Evolutionary conservation across 352 stramenopile genomes (phyloP), one percentile per base, ranked within the genome.

Genomic region (Phytophthora crassamura): DNA sequence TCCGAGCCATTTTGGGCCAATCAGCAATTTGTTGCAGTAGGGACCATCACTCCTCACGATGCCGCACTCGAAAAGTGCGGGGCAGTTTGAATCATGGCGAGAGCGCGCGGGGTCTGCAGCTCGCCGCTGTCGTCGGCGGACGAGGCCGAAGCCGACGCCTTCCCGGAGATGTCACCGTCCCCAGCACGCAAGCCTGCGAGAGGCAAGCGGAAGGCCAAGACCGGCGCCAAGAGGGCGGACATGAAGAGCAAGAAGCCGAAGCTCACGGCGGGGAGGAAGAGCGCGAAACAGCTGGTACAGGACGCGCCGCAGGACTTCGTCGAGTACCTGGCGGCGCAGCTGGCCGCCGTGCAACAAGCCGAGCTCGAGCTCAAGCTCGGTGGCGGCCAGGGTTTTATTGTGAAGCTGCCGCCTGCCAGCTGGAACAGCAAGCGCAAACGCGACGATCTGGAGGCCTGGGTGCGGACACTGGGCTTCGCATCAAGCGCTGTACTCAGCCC

Each of bases 91-190:
- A 63, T 48, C 16, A 80, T 67, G 67, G 58, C 59, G 52, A 40
- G 42, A 36, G 22, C 41, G 43, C 57, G 57, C 15, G 76, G 68
- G 5, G 62, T 84, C 35, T 89, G 80, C 46, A 72, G 67, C 65
- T 89, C 80, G 11, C 80, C 80, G 25, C 43, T 81, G 15, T 89
- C 80, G 32, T 89, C 80, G 0, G 61, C 54, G 28, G 78, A 86
- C 41, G 80, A 87, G 34, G 59, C 34, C 11, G 64, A 74, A 6
- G 48, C 45, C 6, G 18, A 18, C 38, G 53, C 43, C 22, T 68
- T 71, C 38, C 54, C 34, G 16, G 57, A 64, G 22, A 34, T 65
- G 3, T 49, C 35, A 43, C 48, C 59, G n/a, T 71, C 61, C 32
- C 54, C 59, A 22, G 12, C 6, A n/a, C 16, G 22, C n/a, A 67